Base-by-base conservation (phyloP, 2,329 filamentous ascomycete species). In the Dryadomyces quercus-mongolicae region DNA sequence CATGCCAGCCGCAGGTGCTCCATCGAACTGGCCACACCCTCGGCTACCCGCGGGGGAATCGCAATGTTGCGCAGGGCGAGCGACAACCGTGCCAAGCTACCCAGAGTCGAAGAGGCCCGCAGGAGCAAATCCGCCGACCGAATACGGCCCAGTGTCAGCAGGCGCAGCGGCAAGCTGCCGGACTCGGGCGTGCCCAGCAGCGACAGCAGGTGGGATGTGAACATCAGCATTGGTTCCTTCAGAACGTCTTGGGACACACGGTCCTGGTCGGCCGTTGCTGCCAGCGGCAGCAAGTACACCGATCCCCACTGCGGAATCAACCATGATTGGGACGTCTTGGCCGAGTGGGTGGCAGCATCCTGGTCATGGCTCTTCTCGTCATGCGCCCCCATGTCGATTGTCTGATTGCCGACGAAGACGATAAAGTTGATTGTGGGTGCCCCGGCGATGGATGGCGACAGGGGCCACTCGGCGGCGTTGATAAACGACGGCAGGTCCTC, bases 381-480 rank as follows among this genome's bases (percentile, higher is more conserved):
- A 9, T 46, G 40, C 21, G 15, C 53, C 2, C 61, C 52, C 0
- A 74, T 63, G 5, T 68, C 73, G 58, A 89, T 90, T 10, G 84
- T 89, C 56, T 86, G 80, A 55, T 88, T 82, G 6, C 91, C 89
- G 8, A 94, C 82, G 64, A 93, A 98, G 31, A 97, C 77, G 55
- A 97, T 84, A 66, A 98, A 97, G 69, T 98, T 97, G 64, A 98
- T 84, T 0, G 93, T 98, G 1, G 93, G 93, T 0, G 92, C 92
- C 18, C 82, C 83, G 45, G 91, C 93, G 60, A 98, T 97, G 55
- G 89, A 95, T 0, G 92, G 92, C 58, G 87, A 95, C 2, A 98
- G 71, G 0, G 93, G 93, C 93, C 93, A 98, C 70, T 98, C 93
- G 2, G 93, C 93, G 2, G 92, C 91, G 64, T 98, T 98, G 68